Percentiles rank a stretch among this genome's conserved stretches.
Evolutionary conservation across 2,329 filamentous ascomycete genomes (phyloP).

Genomic region (Alternaria sp.): DNA sequence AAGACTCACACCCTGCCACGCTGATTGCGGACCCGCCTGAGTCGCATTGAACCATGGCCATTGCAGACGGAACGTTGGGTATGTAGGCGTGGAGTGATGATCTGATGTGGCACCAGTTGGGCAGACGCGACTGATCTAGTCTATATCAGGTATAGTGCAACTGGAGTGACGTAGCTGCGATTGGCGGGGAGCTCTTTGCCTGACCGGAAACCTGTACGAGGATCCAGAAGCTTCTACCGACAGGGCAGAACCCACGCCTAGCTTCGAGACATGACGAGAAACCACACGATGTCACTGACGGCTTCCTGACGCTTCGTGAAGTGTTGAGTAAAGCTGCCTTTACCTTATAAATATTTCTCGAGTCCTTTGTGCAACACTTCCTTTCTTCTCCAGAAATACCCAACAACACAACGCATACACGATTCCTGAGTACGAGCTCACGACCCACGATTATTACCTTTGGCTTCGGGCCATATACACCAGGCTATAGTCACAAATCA

Average conservation of each 20-base stretch:
- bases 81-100: slow-evolving; percentile 4
- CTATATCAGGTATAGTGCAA: neutral
- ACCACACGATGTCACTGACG: slow-evolving; percentile 33
- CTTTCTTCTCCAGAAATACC: slow-evolving; percentile 19
- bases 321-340: slow-evolving; percentile 6
- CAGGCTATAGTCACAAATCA: slow-evolving; percentile 40
- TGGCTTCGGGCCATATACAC: slow-evolving; percentile 27
- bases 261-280: slow-evolving; percentile 30
- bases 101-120: slow-evolving; percentile 1
- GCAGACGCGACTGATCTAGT: neutral
- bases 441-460: slow-evolving; percentile 8
- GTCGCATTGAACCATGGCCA: neutral
- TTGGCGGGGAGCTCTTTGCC: slow-evolving; percentile 10
- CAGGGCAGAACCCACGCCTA: slow-evolving; percentile 23
- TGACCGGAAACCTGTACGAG: slow-evolving; percentile 26
- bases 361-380: slow-evolving; percentile 3
- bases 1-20: slow-evolving; percentile 1
- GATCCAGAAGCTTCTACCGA: slow-evolving; percentile 36
- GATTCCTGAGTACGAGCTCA: slow-evolving; percentile 18
- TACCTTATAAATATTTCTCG: slow-evolving; percentile 33
- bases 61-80: slow-evolving; percentile 4
- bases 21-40: neutral
- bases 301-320: slow-evolving; percentile 24
- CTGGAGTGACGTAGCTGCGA: slow-evolving; percentile 15
- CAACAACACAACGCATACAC: slow-evolving; percentile 14